Conservation (phyloP, 495 filamentous ascomycete species). For the Lichenothelia convexa region DNA sequence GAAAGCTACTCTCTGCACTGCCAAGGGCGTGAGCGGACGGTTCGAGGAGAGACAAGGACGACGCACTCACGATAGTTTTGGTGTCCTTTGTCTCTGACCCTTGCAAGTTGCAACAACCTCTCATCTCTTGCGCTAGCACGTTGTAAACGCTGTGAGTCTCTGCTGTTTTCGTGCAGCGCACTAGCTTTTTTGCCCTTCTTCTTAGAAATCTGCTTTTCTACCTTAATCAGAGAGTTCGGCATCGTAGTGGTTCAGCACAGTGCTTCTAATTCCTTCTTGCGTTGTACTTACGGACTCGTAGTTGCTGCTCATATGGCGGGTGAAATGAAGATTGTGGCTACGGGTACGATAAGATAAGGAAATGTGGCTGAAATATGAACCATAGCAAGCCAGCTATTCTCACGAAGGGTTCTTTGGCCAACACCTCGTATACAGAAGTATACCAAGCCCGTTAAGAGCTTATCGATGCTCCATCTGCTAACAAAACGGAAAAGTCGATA, state of each 20-base stretch:
- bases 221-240: conserved; percentile 58
- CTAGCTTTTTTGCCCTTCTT: conserved; percentile 48
- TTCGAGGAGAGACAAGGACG: neutral
- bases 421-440: no score
- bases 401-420: no score
- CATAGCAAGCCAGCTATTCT: no score
- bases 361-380: no score
- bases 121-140: conserved; percentile 57
- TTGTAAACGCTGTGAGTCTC: conserved; percentile 58
- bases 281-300: no score
- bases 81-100: conserved; percentile 44
- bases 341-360: no score
- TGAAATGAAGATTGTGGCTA: no score
- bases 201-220: conserved; percentile 69
- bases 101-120: conserved; percentile 46
- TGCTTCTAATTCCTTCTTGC: no score
- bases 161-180: conserved; percentile 64
- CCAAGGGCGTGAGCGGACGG: neutral
- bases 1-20: conserved; percentile 54
- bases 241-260: conserved; percentile 33
- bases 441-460: no score
- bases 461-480: no score
- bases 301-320: no score
- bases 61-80: conserved; percentile 41
- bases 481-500: no score